Conservation (phyloP, 371 early-diverging fungal genomes). For the Mortierella polycephala region DNA sequence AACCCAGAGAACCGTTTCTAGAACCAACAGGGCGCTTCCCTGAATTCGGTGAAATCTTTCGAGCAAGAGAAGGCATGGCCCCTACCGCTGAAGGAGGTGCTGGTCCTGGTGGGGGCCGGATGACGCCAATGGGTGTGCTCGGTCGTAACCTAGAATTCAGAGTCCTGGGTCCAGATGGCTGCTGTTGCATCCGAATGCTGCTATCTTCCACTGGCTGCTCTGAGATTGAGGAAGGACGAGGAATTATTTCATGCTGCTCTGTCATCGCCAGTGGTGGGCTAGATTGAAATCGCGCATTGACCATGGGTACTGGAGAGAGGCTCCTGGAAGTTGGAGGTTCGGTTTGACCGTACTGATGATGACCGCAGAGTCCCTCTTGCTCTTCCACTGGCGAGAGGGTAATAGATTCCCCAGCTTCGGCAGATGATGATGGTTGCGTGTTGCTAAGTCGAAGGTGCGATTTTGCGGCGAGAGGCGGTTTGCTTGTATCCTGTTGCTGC, state of each 20-base stretch:
- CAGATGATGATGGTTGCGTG: background rate
- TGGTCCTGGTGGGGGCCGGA: conserved; percentile 46
- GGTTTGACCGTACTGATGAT: too few relatives aligned
- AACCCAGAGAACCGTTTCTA: background rate
- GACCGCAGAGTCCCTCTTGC: background rate
- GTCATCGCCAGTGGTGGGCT: background rate
- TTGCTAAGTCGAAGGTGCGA: conserved; percentile 18
- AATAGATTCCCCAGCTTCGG: background rate
- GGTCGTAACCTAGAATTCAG: conserved; percentile 25
- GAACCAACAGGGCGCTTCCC: conserved; percentile 15
- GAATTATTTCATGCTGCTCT: background rate
- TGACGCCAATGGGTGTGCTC: conserved; percentile 24
- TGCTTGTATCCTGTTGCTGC: background rate
- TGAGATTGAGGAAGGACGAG: background rate
- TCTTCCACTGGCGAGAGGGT: background rate
- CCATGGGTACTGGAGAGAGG: too few relatives aligned
- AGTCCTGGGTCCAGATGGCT: conserved; percentile 11
- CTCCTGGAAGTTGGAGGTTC: too few relatives aligned
- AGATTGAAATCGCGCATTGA: too few relatives aligned
- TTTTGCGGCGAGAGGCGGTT: conserved; percentile 9
- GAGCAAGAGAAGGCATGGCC: conserved; percentile 1
- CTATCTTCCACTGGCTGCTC: background rate
- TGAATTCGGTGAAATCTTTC: conserved; percentile 18
- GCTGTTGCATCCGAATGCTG: background rate
- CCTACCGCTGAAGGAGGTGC: conserved; percentile 18